Evolutionary conservation across 768 basidiomycete species (phyloP).

Genomic region (Rhizopogon vinicolor): DNA sequence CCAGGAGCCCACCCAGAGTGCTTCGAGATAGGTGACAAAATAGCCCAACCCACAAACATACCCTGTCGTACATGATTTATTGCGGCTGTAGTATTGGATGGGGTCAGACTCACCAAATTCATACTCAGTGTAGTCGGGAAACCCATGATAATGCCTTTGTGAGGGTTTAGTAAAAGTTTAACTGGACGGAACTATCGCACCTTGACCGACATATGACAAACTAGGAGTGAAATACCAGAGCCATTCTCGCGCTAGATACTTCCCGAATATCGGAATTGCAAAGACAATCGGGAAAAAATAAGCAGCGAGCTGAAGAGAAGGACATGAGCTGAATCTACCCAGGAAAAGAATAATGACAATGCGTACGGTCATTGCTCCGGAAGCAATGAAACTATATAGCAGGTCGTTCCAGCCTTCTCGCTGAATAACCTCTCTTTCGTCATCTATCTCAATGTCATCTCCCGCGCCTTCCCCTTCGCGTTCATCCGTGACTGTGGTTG

Average conservation of each 20-base stretch:
- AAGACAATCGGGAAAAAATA: constrained; percentile 91
- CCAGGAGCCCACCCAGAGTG: constrained; percentile 89
- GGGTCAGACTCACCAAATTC: constrained; percentile 56
- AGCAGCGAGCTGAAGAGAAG: constrained; percentile 56
- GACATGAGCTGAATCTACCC: constrained; percentile 1
- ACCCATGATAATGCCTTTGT: constrained; percentile 91
- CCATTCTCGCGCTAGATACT: constrained; percentile 81
- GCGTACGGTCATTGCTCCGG: constrained; percentile 72
- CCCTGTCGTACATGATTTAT: constrained; percentile 43
- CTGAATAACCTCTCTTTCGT: constrained; percentile 47
- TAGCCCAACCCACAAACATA: constrained; percentile 95
- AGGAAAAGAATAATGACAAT: background rate
- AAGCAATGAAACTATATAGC: constrained; percentile 71
- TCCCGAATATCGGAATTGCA: constrained; percentile 81
- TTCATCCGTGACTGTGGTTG: constrained; percentile 10
- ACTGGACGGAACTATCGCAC: constrained; percentile 21
- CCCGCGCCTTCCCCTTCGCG: constrained; percentile 25
- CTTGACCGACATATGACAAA: constrained; percentile 91
- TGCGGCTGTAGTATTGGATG: constrained; percentile 1
- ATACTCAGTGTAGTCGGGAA: constrained; percentile 92
- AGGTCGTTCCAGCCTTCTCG: constrained; percentile 77
- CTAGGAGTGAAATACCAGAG: constrained; percentile 93
- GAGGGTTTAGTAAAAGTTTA: constrained; percentile 2
- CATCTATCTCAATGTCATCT: constrained; percentile 20
- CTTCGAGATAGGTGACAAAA: constrained; percentile 88